Evolutionary conservation across 805 yeast genomes (phyloP), one percentile per base, ranked within the genome.

Genomic region (Candida lessepsii): DNA sequence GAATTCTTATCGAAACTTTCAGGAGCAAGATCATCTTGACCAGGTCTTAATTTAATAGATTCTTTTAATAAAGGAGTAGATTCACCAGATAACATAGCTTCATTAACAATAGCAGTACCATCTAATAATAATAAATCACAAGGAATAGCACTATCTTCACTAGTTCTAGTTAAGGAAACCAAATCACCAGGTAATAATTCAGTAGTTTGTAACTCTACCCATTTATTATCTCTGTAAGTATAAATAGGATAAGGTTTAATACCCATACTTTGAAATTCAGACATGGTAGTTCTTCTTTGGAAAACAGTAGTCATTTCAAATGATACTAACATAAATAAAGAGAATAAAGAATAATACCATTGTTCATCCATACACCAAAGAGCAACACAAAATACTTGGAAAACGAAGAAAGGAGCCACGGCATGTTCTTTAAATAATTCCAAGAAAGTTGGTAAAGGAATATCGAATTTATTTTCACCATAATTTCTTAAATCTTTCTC

Each of bases 1-100:
- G 97, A 78, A 63, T 89, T 90, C 63, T 88, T 88, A 63, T 93
- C 99, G 33, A 87, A 57, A 26, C 95, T 90, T 43, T 87, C 93
- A 2, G 83, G 67, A 47, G 86, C 86, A 49, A 89, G 70, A 6
- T 49, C 51, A 41, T 86, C 96, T 14, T 73, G 64, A 23, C 71
- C 65, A 19, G 95, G 95, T 66, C 99, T 86, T 51, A 86, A 76
- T 49, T 79, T 80, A 49, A 90, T 78, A 2, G 96, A 86, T 65
- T 93, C 99, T 58, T 93, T 93, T 58, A 93, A 78, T 52, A 93
- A 71, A 5, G 99, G 99, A 31, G 99, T 93, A 5, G 97, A 89
- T 69, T 93, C 99, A 61, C 99, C 99, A 4, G 96, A 87, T 41
- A 93, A 80, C 99, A 93, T 93, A 17, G 99, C 99, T 73, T 93